Base-by-base conservation (phyloP, 73 alveolate species). In the Paramecium primaurelia region DNA sequence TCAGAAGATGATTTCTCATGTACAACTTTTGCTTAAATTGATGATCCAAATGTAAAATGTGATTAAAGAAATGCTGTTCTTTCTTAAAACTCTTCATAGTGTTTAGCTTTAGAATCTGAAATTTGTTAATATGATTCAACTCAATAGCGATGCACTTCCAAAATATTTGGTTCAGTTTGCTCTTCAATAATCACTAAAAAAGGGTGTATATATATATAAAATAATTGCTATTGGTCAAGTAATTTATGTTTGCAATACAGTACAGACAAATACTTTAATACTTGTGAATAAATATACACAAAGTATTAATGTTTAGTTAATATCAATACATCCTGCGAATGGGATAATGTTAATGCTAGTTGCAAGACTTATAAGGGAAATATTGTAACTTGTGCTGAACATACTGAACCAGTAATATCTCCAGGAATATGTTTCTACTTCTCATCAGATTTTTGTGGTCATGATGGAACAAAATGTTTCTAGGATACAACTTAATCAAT, bases 381-480 rank as follows among this genome's bases (percentile, higher is more conserved):
- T 4, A 38, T 1, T 1, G 18, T 30, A 37, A 22, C 87, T 73
- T 73, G 87, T 40, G 54, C 60, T 4, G 34, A 73, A 1, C 47
- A 37, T 40, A 73, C 87, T 16, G 87, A 73, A 2, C 0, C 38
- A 37, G 47, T 2, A 1, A 37, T 44, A 8, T 73, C 87, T 16
- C 87, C 87, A 37, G 87, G 87, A 4, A 18, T 73, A 37, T 73
- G 87, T 38, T 73, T 30, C 37, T 73, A 36, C 37, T 73, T 30
- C 18, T 73, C 87, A 14, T 30, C 87, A 0, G 87, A 73, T 73
- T 73, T 16, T 36, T 73, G 87, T 73, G 30, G 59, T 1, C 47
- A 73, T 73, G 8, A 73, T 14, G 87, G 87, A 1, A 37, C 8
- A 8, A 73, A 25, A 36, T 73, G 87, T 7, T 3, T 11, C 0